Evolutionary conservation across 2,329 filamentous ascomycete species (phyloP).

Genomic region (Clarireedia homoeocarpa): DNA sequence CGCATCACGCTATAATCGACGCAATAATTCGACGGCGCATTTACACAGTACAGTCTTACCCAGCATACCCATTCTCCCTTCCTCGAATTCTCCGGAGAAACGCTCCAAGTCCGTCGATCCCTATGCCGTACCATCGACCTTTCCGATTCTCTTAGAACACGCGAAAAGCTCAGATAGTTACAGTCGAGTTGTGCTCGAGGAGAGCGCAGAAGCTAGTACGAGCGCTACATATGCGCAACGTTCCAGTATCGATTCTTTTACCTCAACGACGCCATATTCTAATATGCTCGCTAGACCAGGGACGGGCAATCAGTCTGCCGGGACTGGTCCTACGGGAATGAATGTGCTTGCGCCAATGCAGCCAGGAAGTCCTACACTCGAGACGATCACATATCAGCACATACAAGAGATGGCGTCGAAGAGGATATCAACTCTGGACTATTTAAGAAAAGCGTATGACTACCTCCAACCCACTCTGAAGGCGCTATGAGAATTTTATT

Average conservation of each 20-base stretch:
- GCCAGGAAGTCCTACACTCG: conserved; percentile 28
- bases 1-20: conserved; percentile 30
- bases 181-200: conserved; percentile 11
- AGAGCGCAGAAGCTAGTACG: conserved; percentile 12
- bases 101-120: conserved; percentile 15
- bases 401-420: conserved; percentile 85
- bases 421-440: conserved; percentile 88
- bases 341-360: conserved; percentile 13
- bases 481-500: background rate
- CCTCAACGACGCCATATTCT: conserved; percentile 22
- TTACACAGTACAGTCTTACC: conserved; percentile 8
- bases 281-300: conserved; percentile 27
- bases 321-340: conserved; percentile 13
- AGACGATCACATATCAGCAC: conserved; percentile 41
- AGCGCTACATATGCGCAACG: background rate
- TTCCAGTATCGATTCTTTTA: conserved; percentile 15
- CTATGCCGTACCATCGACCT: conserved; percentile 8
- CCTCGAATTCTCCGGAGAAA: conserved; percentile 16
- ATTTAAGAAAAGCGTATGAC: conserved; percentile 81
- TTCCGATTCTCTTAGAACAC: background rate
- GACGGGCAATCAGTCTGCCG: conserved; percentile 21
- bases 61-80: background rate
- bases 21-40: conserved; percentile 34
- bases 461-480: background rate
- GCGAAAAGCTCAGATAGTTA: conserved; percentile 16